Evolutionary conservation across 2,329 filamentous ascomycete genomes (phyloP).

Genomic region (Talaromyces sp.): DNA sequence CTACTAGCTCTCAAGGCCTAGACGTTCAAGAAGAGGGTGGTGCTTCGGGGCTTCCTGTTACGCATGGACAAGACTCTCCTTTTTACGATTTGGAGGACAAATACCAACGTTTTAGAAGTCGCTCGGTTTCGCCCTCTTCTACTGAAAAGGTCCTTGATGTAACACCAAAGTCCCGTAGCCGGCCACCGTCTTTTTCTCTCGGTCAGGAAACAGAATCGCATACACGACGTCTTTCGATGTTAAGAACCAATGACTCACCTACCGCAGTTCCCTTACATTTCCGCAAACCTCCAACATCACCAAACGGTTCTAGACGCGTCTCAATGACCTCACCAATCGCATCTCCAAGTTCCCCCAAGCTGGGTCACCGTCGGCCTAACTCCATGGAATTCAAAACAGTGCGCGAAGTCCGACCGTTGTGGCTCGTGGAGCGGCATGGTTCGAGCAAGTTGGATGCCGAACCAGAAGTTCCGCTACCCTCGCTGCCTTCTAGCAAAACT

Average conservation of each 20-base stretch:
- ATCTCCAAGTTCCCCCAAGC: slow-evolving; percentile 40
- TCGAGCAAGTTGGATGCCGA: slow-evolving; percentile 37
- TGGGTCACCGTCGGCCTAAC: slow-evolving; percentile 43
- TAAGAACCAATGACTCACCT: slow-evolving; percentile 37
- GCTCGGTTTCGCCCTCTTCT: slow-evolving; percentile 29
- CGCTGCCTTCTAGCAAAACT: slow-evolving; percentile 49
- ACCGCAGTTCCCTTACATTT: slow-evolving; percentile 56
- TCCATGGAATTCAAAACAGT: slow-evolving; percentile 51
- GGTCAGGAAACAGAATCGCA: slow-evolving; percentile 17
- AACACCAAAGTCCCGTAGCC: slow-evolving; percentile 27
- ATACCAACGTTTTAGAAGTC: slow-evolving; percentile 24
- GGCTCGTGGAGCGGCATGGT: slow-evolving; percentile 66
- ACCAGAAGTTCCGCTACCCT: slow-evolving; percentile 41
- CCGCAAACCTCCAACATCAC: slow-evolving; percentile 47
- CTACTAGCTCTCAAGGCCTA: slow-evolving; percentile 20
- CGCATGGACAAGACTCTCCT: neutral
- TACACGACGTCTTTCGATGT: slow-evolving; percentile 26
- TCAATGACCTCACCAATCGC: slow-evolving; percentile 32
- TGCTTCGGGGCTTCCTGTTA: slow-evolving; percentile 41
- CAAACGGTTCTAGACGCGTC: slow-evolving; percentile 38
- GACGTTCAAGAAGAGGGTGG: slow-evolving; percentile 21
- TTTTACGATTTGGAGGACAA: slow-evolving; percentile 14
- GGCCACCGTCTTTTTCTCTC: slow-evolving; percentile 33
- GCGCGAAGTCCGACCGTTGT: slow-evolving; percentile 74
- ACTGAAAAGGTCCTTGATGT: slow-evolving; percentile 25